Percentiles rank a stretch among this genome's conserved stretches.
phyloP scores from a whole-genome alignment of 768 basidiomycete genomes.

The Phallus indusiatus region DNA sequence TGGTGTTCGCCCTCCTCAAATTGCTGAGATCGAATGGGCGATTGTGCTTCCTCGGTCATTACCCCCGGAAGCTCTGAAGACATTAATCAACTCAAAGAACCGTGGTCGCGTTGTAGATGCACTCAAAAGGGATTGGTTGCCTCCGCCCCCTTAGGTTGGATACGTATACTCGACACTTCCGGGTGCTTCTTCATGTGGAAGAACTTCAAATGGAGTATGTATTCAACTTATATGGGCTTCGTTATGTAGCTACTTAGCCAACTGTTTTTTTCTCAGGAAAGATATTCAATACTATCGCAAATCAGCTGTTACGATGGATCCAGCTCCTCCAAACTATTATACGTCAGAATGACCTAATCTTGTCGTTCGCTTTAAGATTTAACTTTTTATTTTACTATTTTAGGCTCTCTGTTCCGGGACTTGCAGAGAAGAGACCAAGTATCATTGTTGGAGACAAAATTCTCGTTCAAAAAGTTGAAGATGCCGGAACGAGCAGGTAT shows the following conservation, averaged over 20 bases:
- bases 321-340: constrained; percentile 29
- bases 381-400: background rate
- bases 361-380: background rate
- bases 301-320: constrained; percentile 25
- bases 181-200: constrained; percentile 38
- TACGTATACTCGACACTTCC: constrained; percentile 37
- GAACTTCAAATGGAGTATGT: constrained; percentile 38
- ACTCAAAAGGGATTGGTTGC: constrained; percentile 26
- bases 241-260: constrained; percentile 15
- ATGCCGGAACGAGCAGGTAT: constrained; percentile 17
- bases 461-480: constrained; percentile 19
- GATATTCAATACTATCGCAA: constrained; percentile 29
- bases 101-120: constrained; percentile 17
- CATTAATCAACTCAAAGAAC: constrained; percentile 22
- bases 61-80: background rate
- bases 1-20: constrained; percentile 16
- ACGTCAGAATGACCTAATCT: background rate
- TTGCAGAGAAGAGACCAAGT: constrained; percentile 50
- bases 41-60: constrained; percentile 10
- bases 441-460: constrained; percentile 45
- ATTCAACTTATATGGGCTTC: constrained; percentile 23
- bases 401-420: constrained; percentile 43
- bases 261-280: constrained; percentile 12
- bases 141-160: constrained; percentile 24
- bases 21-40: constrained; percentile 11